Conservation (phyloP, 352 stramenopile species). For the Phytophthora sp. region DNA sequence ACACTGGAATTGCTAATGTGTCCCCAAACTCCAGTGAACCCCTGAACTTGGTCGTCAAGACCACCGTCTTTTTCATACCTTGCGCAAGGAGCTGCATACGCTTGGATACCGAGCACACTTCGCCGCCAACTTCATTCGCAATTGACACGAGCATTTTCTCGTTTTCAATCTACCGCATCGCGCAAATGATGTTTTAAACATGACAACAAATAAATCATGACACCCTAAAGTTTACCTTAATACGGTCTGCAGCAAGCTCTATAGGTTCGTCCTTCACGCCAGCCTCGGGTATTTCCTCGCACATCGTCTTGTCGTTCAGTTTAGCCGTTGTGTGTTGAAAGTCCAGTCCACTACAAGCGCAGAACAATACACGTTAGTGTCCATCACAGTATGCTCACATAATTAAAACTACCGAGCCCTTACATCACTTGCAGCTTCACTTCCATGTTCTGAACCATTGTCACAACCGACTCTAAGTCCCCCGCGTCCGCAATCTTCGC, state of each 20-base stretch:
- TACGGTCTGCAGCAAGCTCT: constrained; percentile 5
- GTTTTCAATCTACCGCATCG: constrained; percentile 55
- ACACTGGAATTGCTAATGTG: constrained; percentile 70
- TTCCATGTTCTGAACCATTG: constrained; percentile 83
- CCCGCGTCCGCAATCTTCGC: constrained; percentile 62
- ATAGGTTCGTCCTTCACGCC: constrained; percentile 36
- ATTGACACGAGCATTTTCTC: constrained; percentile 89
- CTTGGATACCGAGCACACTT: constrained; percentile 73
- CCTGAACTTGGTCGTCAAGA: constrained; percentile 80
- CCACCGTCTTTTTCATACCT: constrained; percentile 78
- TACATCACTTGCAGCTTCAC: constrained; percentile 85
- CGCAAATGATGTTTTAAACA: background rate
- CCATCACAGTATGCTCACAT: background rate
- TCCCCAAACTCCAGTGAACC: constrained; percentile 74
- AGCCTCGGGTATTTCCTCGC: constrained; percentile 22
- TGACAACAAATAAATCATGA: background rate
- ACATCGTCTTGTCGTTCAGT: constrained; percentile 29
- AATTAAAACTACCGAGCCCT: constrained; percentile 8
- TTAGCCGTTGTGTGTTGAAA: constrained; percentile 61
- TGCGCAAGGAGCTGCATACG: constrained; percentile 78
- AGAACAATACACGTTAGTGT: constrained; percentile 2
- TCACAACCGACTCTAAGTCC: constrained; percentile 72
- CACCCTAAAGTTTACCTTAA: constrained; percentile 29
- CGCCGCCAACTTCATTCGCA: constrained; percentile 65
- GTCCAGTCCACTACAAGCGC: constrained; percentile 54